phyloP scores from a whole-genome alignment of 306 rosid genomes.

The Lablab purpureus region DNA sequence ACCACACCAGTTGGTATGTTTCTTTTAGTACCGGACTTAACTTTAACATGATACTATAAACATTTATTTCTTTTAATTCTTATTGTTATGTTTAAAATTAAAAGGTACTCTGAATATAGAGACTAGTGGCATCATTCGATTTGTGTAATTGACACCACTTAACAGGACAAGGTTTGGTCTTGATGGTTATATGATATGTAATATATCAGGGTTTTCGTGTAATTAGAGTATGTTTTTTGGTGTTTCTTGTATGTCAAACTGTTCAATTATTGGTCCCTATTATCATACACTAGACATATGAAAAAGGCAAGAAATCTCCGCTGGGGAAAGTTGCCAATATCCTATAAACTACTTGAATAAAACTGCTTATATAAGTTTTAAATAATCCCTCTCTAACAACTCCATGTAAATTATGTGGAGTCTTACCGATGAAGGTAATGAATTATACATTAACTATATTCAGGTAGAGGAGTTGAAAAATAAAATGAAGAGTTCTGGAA shows the following conservation, averaged over 20 bases:
- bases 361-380: conserved; percentile 14
- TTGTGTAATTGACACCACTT: background rate
- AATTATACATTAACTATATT: conserved; percentile 42
- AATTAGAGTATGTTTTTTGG: background rate
- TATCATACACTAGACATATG: background rate
- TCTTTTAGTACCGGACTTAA: conserved; percentile 35
- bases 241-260: conserved; percentile 24
- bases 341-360: conserved; percentile 5
- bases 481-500: conserved; percentile 87
- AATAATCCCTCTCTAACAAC: conserved; percentile 17
- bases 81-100: conserved; percentile 8
- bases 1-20: conserved; percentile 74
- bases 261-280: background rate
- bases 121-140: conserved; percentile 16
- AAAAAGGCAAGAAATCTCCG: background rate
- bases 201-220: conserved; percentile 12
- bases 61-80: conserved; percentile 41
- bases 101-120: background rate
- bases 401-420: conserved; percentile 37
- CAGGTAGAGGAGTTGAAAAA: conserved; percentile 88
- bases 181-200: background rate
- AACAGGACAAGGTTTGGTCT: background rate
- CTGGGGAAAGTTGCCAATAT: background rate
- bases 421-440: conserved; percentile 39
- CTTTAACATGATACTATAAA: conserved; percentile 26